Conservation (phyloP, 306 rosid species). For the Vicia villosa region DNA sequence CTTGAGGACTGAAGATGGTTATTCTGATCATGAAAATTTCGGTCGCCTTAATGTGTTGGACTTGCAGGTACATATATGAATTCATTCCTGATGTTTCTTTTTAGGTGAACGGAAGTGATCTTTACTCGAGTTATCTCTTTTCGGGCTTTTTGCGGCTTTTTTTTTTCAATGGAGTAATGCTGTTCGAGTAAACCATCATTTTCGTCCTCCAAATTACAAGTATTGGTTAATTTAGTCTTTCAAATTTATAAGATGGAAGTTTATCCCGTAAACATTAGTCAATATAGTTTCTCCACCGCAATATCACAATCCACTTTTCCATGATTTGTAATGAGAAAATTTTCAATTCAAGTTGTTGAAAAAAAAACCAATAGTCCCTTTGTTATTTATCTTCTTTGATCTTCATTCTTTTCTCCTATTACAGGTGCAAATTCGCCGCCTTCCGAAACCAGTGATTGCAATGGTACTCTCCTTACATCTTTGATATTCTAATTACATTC, state of each 20-base stretch:
- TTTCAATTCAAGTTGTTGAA: background rate
- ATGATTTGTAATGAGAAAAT: conserved; percentile 21
- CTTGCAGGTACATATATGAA: conserved; percentile 65
- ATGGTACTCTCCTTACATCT: conserved; percentile 55
- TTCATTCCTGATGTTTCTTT: conserved; percentile 6
- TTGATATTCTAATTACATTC: conserved; percentile 9
- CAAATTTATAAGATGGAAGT: background rate
- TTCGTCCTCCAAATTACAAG: background rate
- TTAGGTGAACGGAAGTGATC: conserved; percentile 3
- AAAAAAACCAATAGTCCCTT: background rate
- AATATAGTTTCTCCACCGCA: too few relatives aligned
- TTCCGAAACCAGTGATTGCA: conserved; percentile 93
- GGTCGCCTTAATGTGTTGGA: conserved; percentile 85
- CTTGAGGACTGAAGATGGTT: conserved; percentile 78
- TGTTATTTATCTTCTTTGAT: background rate
- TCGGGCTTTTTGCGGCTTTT: background rate
- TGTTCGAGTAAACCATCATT: background rate
- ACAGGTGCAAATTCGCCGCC: conserved; percentile 85
- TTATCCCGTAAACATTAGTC: background rate
- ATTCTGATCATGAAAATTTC: conserved; percentile 60
- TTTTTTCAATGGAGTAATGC: conserved; percentile 4
- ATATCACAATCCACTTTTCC: background rate
- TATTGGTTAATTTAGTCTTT: background rate
- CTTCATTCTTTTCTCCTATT: conserved; percentile 27
- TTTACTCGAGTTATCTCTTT: background rate